These are phyloP conservation scores for Panellus pusillus DNA, from an alignment of 768 basidiomycete genomes.

Conservation along the genomic window DNA sequence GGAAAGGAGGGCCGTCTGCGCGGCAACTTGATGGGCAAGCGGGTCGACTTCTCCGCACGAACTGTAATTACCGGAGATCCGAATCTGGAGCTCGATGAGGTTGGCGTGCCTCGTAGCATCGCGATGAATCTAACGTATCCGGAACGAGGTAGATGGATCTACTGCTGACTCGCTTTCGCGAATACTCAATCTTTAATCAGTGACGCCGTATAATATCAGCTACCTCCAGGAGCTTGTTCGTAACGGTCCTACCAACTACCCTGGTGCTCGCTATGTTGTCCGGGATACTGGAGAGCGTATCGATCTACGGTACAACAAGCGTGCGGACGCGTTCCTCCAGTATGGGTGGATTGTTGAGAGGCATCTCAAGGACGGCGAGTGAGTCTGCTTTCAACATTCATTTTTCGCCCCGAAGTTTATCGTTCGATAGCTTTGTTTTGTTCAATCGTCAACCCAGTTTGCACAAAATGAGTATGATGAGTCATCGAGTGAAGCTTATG, in stretches of 20 bases:
- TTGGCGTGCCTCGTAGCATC: slow-evolving; percentile 92
- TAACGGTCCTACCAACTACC: slow-evolving; percentile 92
- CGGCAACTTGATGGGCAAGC: slow-evolving; percentile 99
- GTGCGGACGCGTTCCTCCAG: slow-evolving; percentile 91
- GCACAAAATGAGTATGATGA: slow-evolving; percentile 99
- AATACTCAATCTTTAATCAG: slow-evolving; percentile 38
- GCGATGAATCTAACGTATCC: slow-evolving; percentile 98
- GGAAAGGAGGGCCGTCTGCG: slow-evolving; percentile 98
- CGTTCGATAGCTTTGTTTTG: slow-evolving; percentile 66
- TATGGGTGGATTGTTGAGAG: slow-evolving; percentile 99
- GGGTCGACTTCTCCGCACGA: slow-evolving; percentile 98
- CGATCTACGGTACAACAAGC: slow-evolving; percentile 94
- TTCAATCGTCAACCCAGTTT: slow-evolving; percentile 98
- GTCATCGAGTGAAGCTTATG: slow-evolving; percentile 95
- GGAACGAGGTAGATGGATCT: slow-evolving; percentile 71
- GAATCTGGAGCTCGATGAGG: slow-evolving; percentile 93
- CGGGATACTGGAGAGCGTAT: slow-evolving; percentile 97
- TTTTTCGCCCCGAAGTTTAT: slow-evolving; percentile 1
- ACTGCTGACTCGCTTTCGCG: background rate
- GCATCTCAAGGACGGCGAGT: slow-evolving; percentile 98
- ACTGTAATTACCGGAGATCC: slow-evolving; percentile 99
- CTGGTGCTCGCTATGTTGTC: slow-evolving; percentile 95
- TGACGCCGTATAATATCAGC: slow-evolving; percentile 95
- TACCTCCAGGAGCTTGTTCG: slow-evolving; percentile 93
- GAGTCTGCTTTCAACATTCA: slow-evolving; percentile 36